Percentiles rank a stretch among this genome's conserved stretches.
phyloP scores from a whole-genome alignment of 2,329 filamentous ascomycete genomes.

The Periconia macrospinosa region DNA sequence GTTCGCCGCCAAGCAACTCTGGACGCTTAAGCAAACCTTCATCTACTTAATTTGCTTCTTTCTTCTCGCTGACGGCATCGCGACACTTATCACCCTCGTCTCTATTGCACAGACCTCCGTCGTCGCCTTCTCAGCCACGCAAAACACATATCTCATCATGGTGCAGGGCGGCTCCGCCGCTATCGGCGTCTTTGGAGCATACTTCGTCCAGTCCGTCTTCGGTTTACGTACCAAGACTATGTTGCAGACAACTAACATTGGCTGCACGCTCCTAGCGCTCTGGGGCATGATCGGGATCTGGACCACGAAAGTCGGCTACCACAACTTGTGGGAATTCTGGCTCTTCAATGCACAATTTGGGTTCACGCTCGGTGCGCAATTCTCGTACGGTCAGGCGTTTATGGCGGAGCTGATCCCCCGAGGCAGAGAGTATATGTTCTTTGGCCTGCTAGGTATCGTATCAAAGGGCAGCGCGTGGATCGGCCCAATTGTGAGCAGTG shows the following conservation, averaged over 20 bases:
- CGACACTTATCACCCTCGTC: slow-evolving; percentile 71
- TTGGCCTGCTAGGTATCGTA: slow-evolving; percentile 68
- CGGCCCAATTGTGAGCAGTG: slow-evolving; percentile 67
- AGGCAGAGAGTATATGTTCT: slow-evolving; percentile 72
- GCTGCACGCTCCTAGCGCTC: slow-evolving; percentile 62
- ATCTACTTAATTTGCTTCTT: slow-evolving; percentile 67
- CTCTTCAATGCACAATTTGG: slow-evolving; percentile 60
- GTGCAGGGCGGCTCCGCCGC: slow-evolving; percentile 67
- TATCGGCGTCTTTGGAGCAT: slow-evolving; percentile 64
- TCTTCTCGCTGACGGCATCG: slow-evolving; percentile 68
- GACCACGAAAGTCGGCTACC: slow-evolving; percentile 57
- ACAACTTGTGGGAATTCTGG: slow-evolving; percentile 58
- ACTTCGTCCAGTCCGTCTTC: slow-evolving; percentile 63
- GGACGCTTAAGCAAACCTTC: slow-evolving; percentile 66
- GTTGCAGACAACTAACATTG: slow-evolving; percentile 66
- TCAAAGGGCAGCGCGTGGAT: slow-evolving; percentile 71
- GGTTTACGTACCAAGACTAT: slow-evolving; percentile 66
- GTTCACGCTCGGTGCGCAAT: slow-evolving; percentile 69
- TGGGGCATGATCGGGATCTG: slow-evolving; percentile 64
- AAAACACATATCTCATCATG: slow-evolving; percentile 67
- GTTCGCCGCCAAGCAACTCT: slow-evolving; percentile 61
- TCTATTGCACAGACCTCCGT: slow-evolving; percentile 66
- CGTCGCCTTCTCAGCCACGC: slow-evolving; percentile 66
- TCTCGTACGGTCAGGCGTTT: slow-evolving; percentile 71
- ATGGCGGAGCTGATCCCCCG: slow-evolving; percentile 70